Conservation (phyloP, 2,329 filamentous ascomycete genomes). For the Botrytis byssoidea region DNA sequence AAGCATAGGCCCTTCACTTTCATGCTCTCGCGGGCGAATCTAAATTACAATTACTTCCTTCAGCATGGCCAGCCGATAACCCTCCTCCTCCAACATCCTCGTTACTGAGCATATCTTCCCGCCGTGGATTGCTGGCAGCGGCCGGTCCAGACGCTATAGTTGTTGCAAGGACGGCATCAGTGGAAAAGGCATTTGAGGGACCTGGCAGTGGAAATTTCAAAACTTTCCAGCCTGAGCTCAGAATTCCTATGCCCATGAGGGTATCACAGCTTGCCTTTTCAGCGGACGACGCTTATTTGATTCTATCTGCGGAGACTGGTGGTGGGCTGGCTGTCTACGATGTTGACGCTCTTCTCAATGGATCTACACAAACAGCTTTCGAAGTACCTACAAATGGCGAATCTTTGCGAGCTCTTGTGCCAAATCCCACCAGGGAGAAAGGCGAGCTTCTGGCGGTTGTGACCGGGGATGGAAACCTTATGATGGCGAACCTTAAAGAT, state of each 20-base stretch:
- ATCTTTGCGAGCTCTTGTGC: constrained; percentile 69
- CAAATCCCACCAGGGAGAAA: constrained; percentile 75
- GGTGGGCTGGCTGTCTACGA: constrained; percentile 84
- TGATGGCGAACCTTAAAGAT: constrained; percentile 78
- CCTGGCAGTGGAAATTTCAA: constrained; percentile 64
- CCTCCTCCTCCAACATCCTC: constrained; percentile 76
- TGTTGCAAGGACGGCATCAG: constrained; percentile 71
- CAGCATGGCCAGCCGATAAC: constrained; percentile 64
- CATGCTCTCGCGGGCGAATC: constrained; percentile 74
- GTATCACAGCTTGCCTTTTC: constrained; percentile 90
- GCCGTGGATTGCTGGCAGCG: constrained; percentile 78
- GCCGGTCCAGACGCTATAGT: constrained; percentile 79
- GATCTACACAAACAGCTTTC: constrained; percentile 65
- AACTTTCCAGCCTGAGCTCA: constrained; percentile 70
- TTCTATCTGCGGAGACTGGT: constrained; percentile 77
- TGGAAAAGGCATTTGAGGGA: constrained; percentile 71
- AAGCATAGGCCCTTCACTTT: constrained; percentile 69
- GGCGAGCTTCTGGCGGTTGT: constrained; percentile 78
- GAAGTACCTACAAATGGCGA: constrained; percentile 75
- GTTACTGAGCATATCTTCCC: constrained; percentile 78
- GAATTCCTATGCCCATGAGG: constrained; percentile 68
- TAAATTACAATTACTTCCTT: constrained; percentile 75
- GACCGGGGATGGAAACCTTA: constrained; percentile 74
- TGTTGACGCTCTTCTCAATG: constrained; percentile 64
- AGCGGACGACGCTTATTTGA: constrained; percentile 79